Percentiles rank a stretch among this genome's conserved stretches.
phyloP scores from a whole-genome alignment of 164 flowering plant species.

The Protea cynaroides region DNA sequence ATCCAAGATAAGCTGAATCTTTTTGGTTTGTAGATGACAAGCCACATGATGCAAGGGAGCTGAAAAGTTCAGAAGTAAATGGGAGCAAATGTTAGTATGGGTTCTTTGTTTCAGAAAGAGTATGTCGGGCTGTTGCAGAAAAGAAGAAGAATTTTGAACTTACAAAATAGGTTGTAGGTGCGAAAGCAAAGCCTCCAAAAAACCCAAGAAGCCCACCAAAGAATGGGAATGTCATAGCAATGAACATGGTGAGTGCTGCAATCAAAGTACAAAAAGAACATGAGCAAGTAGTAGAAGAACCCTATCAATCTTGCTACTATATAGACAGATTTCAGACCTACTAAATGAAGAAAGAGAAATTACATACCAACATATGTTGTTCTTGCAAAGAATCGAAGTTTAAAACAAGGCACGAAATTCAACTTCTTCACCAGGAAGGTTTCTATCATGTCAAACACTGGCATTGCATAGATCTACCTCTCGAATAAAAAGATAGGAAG shows the following conservation, averaged over 20 bases:
- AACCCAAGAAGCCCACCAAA: constrained; percentile 34
- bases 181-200: constrained; percentile 39
- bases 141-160: not conserved
- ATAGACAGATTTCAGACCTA: constrained; percentile 1
- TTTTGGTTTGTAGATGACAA: constrained; percentile 34
- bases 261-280: too few species aligned
- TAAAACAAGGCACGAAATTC: constrained; percentile 24
- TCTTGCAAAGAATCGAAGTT: constrained; percentile 37
- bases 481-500: too few species aligned
- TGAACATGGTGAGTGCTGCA: constrained; percentile 35
- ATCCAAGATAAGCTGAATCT: constrained; percentile 37
- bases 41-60: constrained; percentile 55
- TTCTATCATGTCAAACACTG: constrained; percentile 61
- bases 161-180: constrained; percentile 23
- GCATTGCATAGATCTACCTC: constrained; percentile 49
- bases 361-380: constrained; percentile 44
- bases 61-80: constrained; percentile 9
- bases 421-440: constrained; percentile 43
- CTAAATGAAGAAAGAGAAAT: not conserved
- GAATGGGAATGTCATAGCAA: constrained; percentile 36
- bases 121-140: too few species aligned
- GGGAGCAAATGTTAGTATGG: too few species aligned
- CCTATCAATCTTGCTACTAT: not conserved
- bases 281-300: too few species aligned
- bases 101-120: too few species aligned